A percentile compares a stretch with the other conserved stretches of the same genome.
phyloP scores from a whole-genome alignment of 164 flowering plant species.

The Amborella trichopoda region DNA sequence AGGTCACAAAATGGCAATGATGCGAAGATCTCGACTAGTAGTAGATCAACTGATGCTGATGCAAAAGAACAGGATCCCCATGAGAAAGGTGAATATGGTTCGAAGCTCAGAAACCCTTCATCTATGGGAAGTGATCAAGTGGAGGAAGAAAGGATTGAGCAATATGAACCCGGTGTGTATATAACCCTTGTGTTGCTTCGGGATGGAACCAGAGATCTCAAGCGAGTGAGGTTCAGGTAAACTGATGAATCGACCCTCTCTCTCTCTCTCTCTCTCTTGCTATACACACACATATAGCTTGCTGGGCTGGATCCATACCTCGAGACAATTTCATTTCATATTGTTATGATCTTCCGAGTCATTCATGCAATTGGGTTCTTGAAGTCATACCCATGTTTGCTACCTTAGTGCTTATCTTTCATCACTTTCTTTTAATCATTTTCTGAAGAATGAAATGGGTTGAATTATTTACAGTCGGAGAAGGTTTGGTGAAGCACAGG shows the following conservation, averaged over 20 bases:
- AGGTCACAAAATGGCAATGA: constrained; percentile 27
- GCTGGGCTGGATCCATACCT: no score
- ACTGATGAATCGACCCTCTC: no score
- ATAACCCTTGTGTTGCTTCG: constrained; percentile 61
- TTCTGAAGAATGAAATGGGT: no score
- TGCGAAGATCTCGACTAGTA: constrained; percentile 12
- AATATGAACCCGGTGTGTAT: constrained; percentile 83
- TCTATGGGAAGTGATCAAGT: constrained; percentile 23
- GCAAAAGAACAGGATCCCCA: constrained; percentile 20
- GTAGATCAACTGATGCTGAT: constrained; percentile 18
- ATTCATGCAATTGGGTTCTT: no score
- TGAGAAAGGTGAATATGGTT: constrained; percentile 32
- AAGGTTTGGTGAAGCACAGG: constrained; percentile 69
- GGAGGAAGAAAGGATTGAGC: constrained; percentile 82
- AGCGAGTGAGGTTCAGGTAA: constrained; percentile 93
- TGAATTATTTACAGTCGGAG: constrained; percentile 44
- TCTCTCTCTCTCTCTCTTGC: no score
- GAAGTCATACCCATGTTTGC: no score
- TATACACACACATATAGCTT: no score
- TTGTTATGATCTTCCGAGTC: no score
- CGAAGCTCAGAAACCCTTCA: constrained; percentile 21
- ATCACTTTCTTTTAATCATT: no score
- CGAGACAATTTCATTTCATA: no score
- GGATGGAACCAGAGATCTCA: constrained; percentile 76
- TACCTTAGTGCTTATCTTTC: no score